A percentile compares a stretch with the other conserved stretches of the same genome.
Evolutionary conservation across 2,329 filamentous ascomycete species (phyloP).

Genomic region (Pestalotiopsis sp.): DNA sequence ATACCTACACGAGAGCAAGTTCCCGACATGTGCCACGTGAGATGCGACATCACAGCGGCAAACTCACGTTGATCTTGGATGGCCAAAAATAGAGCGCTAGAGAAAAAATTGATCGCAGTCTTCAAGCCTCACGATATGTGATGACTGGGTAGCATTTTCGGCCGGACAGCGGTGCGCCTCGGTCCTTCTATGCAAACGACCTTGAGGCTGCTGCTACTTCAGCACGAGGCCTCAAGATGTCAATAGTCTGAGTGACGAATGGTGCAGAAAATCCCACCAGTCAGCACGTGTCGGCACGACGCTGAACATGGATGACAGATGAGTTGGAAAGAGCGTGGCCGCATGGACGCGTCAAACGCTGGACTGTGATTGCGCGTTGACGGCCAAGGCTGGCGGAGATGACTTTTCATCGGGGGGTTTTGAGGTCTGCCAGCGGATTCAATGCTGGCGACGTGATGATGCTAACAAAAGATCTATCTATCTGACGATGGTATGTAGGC

Average conservation of each 20-base stretch:
- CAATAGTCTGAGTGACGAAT: background rate
- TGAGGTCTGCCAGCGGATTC: background rate
- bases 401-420: background rate
- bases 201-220: background rate
- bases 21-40: background rate
- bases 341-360: background rate
- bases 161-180: constrained; percentile 9
- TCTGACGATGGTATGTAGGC: constrained; percentile 70
- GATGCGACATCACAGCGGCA: background rate
- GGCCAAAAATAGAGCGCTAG: background rate
- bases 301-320: background rate
- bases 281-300: background rate
- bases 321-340: background rate
- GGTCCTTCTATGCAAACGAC: constrained; percentile 7
- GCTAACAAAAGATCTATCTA: background rate
- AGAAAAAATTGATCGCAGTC: background rate
- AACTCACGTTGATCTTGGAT: background rate
- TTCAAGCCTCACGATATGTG: background rate
- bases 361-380: background rate
- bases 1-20: background rate
- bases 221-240: background rate
- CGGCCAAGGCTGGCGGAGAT: background rate
- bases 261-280: background rate
- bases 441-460: background rate
- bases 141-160: constrained; percentile 8